Evolutionary conservation across 139 green algal species (phyloP).

Genomic region (Picochlorum sp.): DNA sequence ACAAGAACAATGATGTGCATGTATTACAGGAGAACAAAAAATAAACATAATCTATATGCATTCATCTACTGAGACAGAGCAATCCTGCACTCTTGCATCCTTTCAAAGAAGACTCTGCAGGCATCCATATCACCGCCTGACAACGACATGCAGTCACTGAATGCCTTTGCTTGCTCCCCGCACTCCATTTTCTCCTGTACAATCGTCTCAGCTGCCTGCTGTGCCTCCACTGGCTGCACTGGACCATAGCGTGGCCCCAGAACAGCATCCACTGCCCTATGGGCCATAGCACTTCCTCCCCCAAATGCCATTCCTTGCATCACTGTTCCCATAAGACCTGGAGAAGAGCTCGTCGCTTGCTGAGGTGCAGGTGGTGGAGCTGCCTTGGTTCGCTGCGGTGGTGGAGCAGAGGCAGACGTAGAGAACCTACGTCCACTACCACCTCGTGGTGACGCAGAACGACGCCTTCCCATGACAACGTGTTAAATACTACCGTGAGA

Average conservation of each 20-base stretch:
- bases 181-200: conserved; percentile 10
- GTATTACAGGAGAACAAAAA: background rate
- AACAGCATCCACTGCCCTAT: conserved; percentile 75
- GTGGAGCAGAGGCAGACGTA: background rate
- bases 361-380: conserved; percentile 8
- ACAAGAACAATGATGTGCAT: background rate
- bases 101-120: conserved; percentile 41
- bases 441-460: too few species aligned
- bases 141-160: conserved; percentile 78
- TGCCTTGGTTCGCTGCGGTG: background rate
- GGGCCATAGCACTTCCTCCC: conserved; percentile 70
- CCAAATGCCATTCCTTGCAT: conserved; percentile 66
- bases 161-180: conserved; percentile 56
- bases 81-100: conserved; percentile 31
- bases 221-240: conserved; percentile 31
- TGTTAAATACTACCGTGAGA: too few species aligned
- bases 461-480: too few species aligned
- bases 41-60: background rate
- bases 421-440: background rate
- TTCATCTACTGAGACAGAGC: background rate
- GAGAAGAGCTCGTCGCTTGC: background rate
- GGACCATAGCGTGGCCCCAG: conserved; percentile 40
- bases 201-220: conserved; percentile 18
- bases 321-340: conserved; percentile 67
- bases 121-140: conserved; percentile 52